These are phyloP conservation scores for Piper betle DNA, from an alignment of 164 flowering plant genomes.

Conservation along the genomic window DNA sequence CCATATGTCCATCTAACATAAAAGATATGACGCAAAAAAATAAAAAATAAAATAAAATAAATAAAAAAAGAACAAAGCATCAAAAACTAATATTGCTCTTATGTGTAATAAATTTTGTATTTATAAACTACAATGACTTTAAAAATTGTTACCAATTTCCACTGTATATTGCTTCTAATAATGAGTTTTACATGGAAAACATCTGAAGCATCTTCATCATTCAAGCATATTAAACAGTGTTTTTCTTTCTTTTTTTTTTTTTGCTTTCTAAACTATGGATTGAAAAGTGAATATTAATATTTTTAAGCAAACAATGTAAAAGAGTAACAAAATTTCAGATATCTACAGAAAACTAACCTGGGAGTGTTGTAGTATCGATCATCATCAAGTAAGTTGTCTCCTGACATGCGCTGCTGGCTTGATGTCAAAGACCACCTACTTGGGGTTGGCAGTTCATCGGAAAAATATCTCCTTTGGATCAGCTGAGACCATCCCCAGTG, in stretches of 20 bases:
- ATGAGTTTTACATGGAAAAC: no score
- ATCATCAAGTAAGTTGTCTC: conserved; percentile 47
- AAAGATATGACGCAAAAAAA: no score
- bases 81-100: no score
- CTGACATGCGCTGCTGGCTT: conserved; percentile 29
- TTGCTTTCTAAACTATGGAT: no score
- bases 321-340: not conserved
- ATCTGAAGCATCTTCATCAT: no score
- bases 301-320: not conserved
- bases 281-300: not conserved
- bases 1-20: no score
- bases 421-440: conserved; percentile 58
- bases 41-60: no score
- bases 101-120: no score
- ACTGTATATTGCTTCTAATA: no score
- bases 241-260: not conserved
- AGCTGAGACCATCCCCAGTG: conserved; percentile 30
- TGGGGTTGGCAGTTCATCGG: conserved; percentile 56
- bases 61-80: no score
- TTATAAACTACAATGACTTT: no score
- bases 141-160: no score
- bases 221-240: not conserved
- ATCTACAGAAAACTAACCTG: conserved; percentile 28
- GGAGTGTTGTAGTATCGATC: conserved; percentile 34
- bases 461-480: conserved; percentile 87